Percentiles rank a stretch among this genome's conserved stretches.
phyloP scores from a whole-genome alignment of 108 stramenopile genomes.

The Skeletonema grethae region DNA sequence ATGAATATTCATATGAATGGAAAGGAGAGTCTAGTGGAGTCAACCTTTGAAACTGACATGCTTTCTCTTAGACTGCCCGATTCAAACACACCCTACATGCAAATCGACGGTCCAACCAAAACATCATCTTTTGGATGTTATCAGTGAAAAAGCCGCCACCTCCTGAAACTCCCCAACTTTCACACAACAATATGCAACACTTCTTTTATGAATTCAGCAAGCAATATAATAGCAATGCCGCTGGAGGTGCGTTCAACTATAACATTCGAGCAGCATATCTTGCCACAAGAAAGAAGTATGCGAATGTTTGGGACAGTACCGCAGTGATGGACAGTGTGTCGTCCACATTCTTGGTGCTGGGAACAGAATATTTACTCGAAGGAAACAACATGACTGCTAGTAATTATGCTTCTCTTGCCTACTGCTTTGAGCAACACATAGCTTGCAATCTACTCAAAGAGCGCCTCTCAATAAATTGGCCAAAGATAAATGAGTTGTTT shows the following conservation, averaged over 20 bases:
- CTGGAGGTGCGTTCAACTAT: neutral
- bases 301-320: neutral
- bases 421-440: neutral
- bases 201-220: too few relatives aligned
- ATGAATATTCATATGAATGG: too few relatives aligned
- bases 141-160: too few relatives aligned
- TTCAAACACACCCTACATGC: too few relatives aligned
- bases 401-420: neutral
- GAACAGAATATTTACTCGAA: neutral
- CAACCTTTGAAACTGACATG: too few relatives aligned
- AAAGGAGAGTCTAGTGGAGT: too few relatives aligned
- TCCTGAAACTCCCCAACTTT: too few relatives aligned
- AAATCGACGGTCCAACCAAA: too few relatives aligned
- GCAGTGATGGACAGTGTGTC: neutral
- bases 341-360: neutral
- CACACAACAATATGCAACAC: too few relatives aligned
- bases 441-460: neutral
- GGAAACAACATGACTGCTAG: neutral
- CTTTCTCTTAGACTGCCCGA: too few relatives aligned
- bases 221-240: neutral
- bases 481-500: neutral
- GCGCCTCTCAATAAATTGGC: neutral
- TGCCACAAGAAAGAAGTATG: neutral
- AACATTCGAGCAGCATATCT: neutral
- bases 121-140: too few relatives aligned